Conservation (phyloP, 352 stramenopile genomes). For the Phytophthora constricta region DNA sequence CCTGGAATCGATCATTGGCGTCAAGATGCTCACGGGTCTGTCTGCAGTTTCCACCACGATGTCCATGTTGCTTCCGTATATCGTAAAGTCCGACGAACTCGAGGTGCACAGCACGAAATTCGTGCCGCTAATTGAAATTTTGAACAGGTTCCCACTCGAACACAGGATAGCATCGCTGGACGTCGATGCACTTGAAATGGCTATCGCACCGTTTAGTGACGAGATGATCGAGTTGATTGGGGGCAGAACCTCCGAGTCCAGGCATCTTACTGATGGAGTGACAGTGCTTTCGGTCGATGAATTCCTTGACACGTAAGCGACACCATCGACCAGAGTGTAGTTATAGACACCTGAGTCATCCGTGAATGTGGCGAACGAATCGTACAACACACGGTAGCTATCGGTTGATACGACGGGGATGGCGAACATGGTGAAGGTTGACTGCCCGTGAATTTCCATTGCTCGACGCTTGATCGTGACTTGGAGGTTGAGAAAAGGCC, state of each 20-base stretch:
- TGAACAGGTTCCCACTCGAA: not conserved
- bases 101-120: slow-evolving; percentile 23
- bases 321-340: slow-evolving; percentile 38
- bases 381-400: slow-evolving; percentile 27
- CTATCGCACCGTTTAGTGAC: slow-evolving; percentile 14
- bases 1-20: not conserved
- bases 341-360: slow-evolving; percentile 25
- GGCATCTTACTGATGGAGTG: slow-evolving; percentile 9
- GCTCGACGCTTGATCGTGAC: slow-evolving; percentile 37
- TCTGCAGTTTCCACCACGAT: slow-evolving; percentile 22
- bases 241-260: slow-evolving; percentile 20
- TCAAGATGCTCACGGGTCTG: slow-evolving; percentile 17
- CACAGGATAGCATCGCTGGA: slow-evolving; percentile 2
- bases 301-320: slow-evolving; percentile 26
- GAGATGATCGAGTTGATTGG: slow-evolving; percentile 24
- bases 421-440: slow-evolving; percentile 34
- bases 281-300: not conserved
- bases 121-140: slow-evolving; percentile 10
- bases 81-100: slow-evolving; percentile 11
- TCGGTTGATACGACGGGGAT: slow-evolving; percentile 26
- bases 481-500: slow-evolving; percentile 35
- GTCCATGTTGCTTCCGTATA: slow-evolving; percentile 26
- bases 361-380: slow-evolving; percentile 28
- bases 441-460: slow-evolving; percentile 35
- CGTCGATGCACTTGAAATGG: slow-evolving; percentile 1